Conservation (phyloP, 768 basidiomycete genomes). For the Lentinula guzmanii region DNA sequence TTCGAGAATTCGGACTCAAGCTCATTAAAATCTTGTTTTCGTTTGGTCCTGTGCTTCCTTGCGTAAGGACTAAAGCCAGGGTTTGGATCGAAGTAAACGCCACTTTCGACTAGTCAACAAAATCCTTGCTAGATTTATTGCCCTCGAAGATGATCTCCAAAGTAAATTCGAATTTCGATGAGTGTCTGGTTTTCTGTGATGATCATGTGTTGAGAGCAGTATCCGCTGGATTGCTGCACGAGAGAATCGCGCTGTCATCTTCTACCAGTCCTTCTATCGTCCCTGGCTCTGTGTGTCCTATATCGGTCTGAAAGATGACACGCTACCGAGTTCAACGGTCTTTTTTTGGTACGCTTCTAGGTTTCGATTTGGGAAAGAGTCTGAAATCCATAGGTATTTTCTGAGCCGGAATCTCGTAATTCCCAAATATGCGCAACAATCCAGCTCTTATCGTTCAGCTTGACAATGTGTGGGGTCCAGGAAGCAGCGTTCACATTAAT, state of each 20-base stretch:
- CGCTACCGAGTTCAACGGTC: conserved; percentile 7
- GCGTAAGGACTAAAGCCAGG: no score
- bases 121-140: no score
- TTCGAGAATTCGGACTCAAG: no score
- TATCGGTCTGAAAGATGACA: conserved; percentile 25
- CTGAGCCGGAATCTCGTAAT: conserved; percentile 19
- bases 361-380: not conserved
- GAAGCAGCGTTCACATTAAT: conserved; percentile 23
- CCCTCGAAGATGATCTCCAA: no score
- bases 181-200: no score
- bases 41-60: no score
- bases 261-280: not conserved
- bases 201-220: no score
- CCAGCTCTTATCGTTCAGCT: conserved; percentile 9
- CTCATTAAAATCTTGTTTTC: no score
- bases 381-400: conserved; percentile 22
- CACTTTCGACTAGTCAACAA: no score
- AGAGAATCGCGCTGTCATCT: not conserved
- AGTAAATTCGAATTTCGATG: no score
- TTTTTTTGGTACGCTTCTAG: not conserved
- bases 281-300: conserved; percentile 11
- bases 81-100: no score
- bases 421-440: conserved; percentile 21
- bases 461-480: conserved; percentile 29
- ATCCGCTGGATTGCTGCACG: not conserved